phyloP scores from a whole-genome alignment of 495 filamentous ascomycete genomes.

The Pseudomonodictys pantanalensis region DNA sequence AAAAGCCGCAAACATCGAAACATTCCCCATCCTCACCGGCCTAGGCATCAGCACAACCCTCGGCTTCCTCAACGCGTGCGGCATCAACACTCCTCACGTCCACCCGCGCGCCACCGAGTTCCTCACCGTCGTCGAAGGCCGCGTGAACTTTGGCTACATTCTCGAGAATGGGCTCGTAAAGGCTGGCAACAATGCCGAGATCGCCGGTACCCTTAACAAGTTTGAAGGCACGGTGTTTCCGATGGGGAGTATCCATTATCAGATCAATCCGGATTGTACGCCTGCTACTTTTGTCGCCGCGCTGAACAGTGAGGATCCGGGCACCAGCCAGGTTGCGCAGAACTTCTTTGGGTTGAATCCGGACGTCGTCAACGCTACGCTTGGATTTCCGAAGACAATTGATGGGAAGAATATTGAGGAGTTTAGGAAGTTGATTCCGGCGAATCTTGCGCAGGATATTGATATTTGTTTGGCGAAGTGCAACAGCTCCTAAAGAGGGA shows the following conservation, averaged over 20 bases:
- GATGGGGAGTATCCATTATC: constrained; percentile 51
- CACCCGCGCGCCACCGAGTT: constrained; percentile 51
- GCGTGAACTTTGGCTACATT: constrained; percentile 48
- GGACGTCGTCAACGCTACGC: constrained; percentile 46
- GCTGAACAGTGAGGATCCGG: constrained; percentile 51
- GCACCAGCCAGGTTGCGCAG: constrained; percentile 48
- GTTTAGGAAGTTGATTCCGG: constrained; percentile 47
- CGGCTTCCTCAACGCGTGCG: constrained; percentile 43
- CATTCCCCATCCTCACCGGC: constrained; percentile 47
- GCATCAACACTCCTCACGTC: constrained; percentile 51
- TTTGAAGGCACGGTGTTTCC: constrained; percentile 51
- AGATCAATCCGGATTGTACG: constrained; percentile 54
- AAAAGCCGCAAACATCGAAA: constrained; percentile 41
- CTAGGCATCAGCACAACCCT: constrained; percentile 44
- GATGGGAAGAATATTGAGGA: constrained; percentile 47
- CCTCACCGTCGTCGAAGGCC: constrained; percentile 47
- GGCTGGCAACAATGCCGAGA: constrained; percentile 19
- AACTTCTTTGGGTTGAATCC: constrained; percentile 49
- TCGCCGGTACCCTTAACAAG: constrained; percentile 42
- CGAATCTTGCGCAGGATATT: constrained; percentile 47
- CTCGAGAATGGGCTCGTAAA: constrained; percentile 50
- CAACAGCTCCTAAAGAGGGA: background rate
- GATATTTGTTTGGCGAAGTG: constrained; percentile 44
- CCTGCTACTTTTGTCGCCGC: constrained; percentile 50
- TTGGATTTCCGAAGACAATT: constrained; percentile 44